These are phyloP conservation scores for Aspergillus flavus DNA, from an alignment of 2,329 filamentous ascomycete species.

Conservation along the genomic window DNA sequence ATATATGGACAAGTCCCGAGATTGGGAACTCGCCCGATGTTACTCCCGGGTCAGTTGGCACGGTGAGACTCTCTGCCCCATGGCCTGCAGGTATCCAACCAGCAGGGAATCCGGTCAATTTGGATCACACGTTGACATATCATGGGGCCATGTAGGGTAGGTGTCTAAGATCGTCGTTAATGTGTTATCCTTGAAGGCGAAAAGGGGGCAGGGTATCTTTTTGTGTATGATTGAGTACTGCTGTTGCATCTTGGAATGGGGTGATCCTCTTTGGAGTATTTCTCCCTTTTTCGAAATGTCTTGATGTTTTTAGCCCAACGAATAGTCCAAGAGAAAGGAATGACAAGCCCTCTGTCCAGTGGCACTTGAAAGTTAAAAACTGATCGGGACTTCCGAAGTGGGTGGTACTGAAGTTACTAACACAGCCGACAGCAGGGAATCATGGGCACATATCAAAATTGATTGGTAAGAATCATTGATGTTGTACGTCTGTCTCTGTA, in stretches of 20 bases:
- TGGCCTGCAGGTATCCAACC: background rate
- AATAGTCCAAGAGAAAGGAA: background rate
- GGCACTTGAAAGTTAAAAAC: background rate
- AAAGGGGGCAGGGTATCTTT: background rate
- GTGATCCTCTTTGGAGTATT: background rate
- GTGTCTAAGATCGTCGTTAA: background rate
- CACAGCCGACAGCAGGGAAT: background rate
- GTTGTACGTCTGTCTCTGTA: background rate
- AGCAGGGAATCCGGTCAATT: background rate
- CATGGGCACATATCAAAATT: background rate
- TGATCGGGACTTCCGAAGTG: background rate
- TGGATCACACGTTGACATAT: background rate
- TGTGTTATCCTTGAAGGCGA: background rate
- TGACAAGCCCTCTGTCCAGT: background rate
- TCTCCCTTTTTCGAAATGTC: background rate
- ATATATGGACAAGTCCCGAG: slow-evolving; percentile 9
- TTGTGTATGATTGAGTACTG: background rate
- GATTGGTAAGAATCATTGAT: background rate
- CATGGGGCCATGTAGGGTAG: background rate
- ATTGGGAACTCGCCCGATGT: background rate
- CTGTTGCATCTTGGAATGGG: background rate
- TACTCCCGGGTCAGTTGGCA: background rate
- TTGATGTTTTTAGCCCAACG: background rate
- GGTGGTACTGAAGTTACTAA: background rate
- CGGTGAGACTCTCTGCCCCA: background rate